These are phyloP conservation scores for Collybia sp. DNA, from an alignment of 768 basidiomycete genomes.

Conservation along the genomic window DNA sequence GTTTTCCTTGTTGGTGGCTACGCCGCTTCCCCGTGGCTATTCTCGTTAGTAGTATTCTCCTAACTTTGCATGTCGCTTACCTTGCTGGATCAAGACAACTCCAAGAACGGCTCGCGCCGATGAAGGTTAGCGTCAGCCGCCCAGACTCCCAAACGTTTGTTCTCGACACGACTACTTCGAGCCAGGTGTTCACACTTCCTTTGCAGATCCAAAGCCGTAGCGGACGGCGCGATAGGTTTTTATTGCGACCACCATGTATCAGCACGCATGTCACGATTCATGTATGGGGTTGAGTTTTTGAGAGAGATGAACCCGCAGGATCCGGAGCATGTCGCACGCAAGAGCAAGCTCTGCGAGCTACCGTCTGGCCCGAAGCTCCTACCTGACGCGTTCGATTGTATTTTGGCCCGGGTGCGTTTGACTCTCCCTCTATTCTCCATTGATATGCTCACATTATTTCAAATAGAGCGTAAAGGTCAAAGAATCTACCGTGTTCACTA, in stretches of 20 bases:
- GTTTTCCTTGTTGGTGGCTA: constrained; percentile 83
- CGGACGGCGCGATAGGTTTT: constrained; percentile 80
- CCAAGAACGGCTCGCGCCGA: constrained; percentile 57
- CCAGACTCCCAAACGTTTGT: constrained; percentile 77
- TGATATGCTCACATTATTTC: neutral
- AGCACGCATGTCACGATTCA: constrained; percentile 72
- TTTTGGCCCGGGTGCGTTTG: constrained; percentile 58
- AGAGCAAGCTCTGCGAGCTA: constrained; percentile 65
- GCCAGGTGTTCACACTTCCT: neutral
- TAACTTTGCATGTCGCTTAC: neutral
- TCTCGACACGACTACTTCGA: neutral
- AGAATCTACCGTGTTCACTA: constrained; percentile 75
- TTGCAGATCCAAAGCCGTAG: constrained; percentile 77
- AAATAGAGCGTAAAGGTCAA: constrained; percentile 67
- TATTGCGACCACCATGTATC: constrained; percentile 84
- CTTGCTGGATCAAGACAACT: constrained; percentile 39
- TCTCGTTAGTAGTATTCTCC: constrained; percentile 26
- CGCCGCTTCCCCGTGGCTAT: constrained; percentile 79
- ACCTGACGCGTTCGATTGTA: constrained; percentile 81
- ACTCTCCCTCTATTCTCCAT: neutral
- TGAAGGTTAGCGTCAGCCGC: constrained; percentile 59
- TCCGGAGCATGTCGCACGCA: constrained; percentile 60
- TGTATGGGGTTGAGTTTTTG: constrained; percentile 81
- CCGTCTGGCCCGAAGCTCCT: constrained; percentile 76
- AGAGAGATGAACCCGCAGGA: constrained; percentile 63